Conservation (phyloP, 2,329 filamentous ascomycete species). For the Curvularia spicifera region DNA sequence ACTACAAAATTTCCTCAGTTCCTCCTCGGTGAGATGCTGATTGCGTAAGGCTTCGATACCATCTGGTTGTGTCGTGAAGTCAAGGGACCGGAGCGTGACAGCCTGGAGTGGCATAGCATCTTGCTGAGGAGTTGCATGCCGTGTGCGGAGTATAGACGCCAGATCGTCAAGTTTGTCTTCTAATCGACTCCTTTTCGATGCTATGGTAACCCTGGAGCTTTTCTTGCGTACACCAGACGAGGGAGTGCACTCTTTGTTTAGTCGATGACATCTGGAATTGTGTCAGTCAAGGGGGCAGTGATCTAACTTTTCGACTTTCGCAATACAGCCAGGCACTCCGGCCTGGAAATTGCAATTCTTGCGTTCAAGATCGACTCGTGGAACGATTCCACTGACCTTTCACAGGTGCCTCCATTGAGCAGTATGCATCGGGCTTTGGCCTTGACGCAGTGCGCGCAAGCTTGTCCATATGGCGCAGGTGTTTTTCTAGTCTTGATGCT, state of each 20-base stretch:
- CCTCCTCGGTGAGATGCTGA: slow-evolving; percentile 12
- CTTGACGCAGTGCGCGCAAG: slow-evolving; percentile 34
- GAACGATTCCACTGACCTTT: slow-evolving; percentile 25
- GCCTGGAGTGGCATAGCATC: slow-evolving; percentile 12
- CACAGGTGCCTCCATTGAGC: slow-evolving; percentile 24
- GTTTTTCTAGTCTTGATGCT: slow-evolving; percentile 23
- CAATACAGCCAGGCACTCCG: neutral
- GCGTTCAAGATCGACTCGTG: neutral
- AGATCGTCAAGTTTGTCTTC: slow-evolving; percentile 44
- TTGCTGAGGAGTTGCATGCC: slow-evolving; percentile 8
- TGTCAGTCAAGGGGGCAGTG: neutral
- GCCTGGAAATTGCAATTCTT: neutral
- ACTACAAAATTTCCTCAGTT: slow-evolving; percentile 20
- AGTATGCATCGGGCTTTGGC: slow-evolving; percentile 37
- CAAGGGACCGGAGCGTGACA: neutral
- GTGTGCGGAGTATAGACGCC: slow-evolving; percentile 36
- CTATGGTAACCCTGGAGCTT: slow-evolving; percentile 7
- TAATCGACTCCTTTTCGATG: slow-evolving; percentile 25
- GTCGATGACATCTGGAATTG: slow-evolving; percentile 20
- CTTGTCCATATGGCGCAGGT: slow-evolving; percentile 35
- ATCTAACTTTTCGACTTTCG: neutral
- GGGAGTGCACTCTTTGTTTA: slow-evolving; percentile 22
- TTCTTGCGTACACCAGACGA: slow-evolving; percentile 19
- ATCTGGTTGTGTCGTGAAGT: neutral
- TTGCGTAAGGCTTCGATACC: neutral